Base-by-base conservation (phyloP, 768 basidiomycete species). In the Gymnopilus dilepis region DNA sequence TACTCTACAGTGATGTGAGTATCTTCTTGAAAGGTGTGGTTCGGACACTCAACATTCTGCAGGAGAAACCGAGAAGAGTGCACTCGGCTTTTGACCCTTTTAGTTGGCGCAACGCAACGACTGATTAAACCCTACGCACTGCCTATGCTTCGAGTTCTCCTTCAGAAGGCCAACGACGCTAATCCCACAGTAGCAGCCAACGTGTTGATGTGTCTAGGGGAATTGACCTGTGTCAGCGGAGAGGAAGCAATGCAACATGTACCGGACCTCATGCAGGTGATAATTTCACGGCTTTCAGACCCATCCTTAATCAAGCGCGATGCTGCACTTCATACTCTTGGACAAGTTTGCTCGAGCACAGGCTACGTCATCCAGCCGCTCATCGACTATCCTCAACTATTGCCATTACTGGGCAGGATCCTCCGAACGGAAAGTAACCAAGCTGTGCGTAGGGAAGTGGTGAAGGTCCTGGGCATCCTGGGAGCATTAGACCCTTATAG, bases 401-500 rank as follows among this genome's bases (percentile, higher is more conserved):
- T 99, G n/a, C 89, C 87, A 21, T 81, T 95, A 21, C 79, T 99
- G 22, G 91, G 92, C 61, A 83, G 91, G 62, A 91, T 99, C 68
- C 75, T 99, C 61, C 85, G 90, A 72, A 90, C 92, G 24, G 97
- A 99, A 68, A 81, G 82, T 6, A 87, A 80, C 11, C 83, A 82
- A 67, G 76, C 80, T 12, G 89, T 95, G 11, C 81, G 93, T 45
- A 82, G 97, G 30, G 97, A 99, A 66, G 90, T 97, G 15, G 90
- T 99, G 57, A 92, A 96, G 72, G 96, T 97, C 3, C 84, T 99
- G 61, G 97, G 97, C 63, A 94, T 98, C 53, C 83, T 99, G 17
- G 97, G 97, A 50, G 97, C 97, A 6, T 76, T 99, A 30, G 97
- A 99, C 73, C 97, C 97, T 0, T 99, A 97, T 74, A 84, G 90